phyloP scores from a whole-genome alignment of 139 green algal genomes.

The Trebouxia sp. region DNA sequence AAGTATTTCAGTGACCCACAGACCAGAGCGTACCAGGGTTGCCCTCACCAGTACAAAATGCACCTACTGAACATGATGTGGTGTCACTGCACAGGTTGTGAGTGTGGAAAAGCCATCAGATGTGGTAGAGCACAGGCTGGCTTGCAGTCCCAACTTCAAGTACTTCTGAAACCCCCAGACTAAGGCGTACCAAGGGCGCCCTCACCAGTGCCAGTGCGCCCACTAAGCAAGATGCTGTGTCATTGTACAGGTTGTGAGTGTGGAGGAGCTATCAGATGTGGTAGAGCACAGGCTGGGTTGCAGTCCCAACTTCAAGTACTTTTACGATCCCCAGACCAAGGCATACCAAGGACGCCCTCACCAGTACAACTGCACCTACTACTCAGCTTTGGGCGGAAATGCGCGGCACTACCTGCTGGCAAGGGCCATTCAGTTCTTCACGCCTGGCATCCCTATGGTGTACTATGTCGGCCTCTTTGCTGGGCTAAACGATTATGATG shows the following conservation, averaged over 20 bases:
- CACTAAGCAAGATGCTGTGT: too few species aligned
- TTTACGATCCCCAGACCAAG: slow-evolving; percentile 32
- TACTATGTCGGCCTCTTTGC: slow-evolving; percentile 62
- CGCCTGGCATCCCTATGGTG: slow-evolving; percentile 54
- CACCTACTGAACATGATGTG: slow-evolving; percentile 56
- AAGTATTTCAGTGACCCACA: slow-evolving; percentile 38
- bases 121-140: slow-evolving; percentile 20
- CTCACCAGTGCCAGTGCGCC: slow-evolving; percentile 52
- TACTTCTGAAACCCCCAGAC: slow-evolving; percentile 34
- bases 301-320: slow-evolving; percentile 44
- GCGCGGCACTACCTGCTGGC: slow-evolving; percentile 48
- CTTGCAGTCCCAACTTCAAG: slow-evolving; percentile 34
- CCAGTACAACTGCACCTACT: slow-evolving; percentile 64
- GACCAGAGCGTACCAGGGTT: slow-evolving; percentile 1
- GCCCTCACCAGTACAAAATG: slow-evolving; percentile 52
- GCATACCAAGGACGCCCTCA: slow-evolving; percentile 31
- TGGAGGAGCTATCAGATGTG: slow-evolving; percentile 43
- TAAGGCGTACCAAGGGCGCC: not conserved
- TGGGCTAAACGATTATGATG: slow-evolving; percentile 41
- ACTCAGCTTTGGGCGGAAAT: slow-evolving; percentile 38
- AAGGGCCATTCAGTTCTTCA: slow-evolving; percentile 59
- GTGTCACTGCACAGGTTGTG: slow-evolving; percentile 23
- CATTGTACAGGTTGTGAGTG: slow-evolving; percentile 31
- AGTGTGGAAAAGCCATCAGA: slow-evolving; percentile 42
- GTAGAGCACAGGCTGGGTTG: slow-evolving; percentile 29